Percentiles rank a stretch among this genome's conserved stretches.
phyloP scores from a whole-genome alignment of 2,329 filamentous ascomycete genomes.

The Colletotrichum neosansevieriae region DNA sequence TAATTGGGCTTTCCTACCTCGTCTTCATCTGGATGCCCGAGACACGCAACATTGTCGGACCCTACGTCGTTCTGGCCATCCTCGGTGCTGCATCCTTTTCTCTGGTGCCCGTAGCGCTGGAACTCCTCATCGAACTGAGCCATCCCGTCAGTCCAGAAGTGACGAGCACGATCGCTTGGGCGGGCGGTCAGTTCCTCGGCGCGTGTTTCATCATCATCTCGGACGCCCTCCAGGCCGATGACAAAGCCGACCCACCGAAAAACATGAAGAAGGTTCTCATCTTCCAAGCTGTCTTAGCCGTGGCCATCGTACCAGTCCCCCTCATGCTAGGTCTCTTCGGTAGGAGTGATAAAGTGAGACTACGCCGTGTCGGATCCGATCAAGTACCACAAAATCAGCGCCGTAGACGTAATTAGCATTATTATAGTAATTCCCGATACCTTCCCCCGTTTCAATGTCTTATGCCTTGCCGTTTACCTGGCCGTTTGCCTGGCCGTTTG shows the following conservation, averaged over 20 bases:
- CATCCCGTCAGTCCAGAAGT: conserved; percentile 90
- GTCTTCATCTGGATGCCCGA: conserved; percentile 81
- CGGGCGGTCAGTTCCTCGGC: conserved; percentile 86
- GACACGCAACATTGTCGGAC: conserved; percentile 67
- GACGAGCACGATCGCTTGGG: conserved; percentile 86
- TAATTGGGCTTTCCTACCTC: conserved; percentile 81
- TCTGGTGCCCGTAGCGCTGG: conserved; percentile 85
- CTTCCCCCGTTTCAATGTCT: neutral
- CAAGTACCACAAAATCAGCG: neutral
- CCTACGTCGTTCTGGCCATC: conserved; percentile 80
- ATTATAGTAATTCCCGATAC: conserved; percentile 13
- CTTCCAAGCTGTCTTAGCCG: conserved; percentile 80
- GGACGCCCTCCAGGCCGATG: conserved; percentile 75
- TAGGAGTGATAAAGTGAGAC: conserved; percentile 59
- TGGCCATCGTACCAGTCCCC: conserved; percentile 74
- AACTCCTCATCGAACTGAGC: conserved; percentile 88
- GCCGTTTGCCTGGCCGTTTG: conserved; percentile 17
- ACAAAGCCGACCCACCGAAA: conserved; percentile 66
- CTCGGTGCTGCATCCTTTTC: conserved; percentile 85
- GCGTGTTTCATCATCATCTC: conserved; percentile 87
- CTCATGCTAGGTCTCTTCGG: conserved; percentile 80
- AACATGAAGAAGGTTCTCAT: conserved; percentile 83
- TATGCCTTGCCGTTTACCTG: conserved; percentile 17
- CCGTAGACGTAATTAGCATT: conserved; percentile 13
- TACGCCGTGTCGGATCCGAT: conserved; percentile 64